Conservation (phyloP, 495 filamentous ascomycete species). For the Neurospora cerealis region DNA sequence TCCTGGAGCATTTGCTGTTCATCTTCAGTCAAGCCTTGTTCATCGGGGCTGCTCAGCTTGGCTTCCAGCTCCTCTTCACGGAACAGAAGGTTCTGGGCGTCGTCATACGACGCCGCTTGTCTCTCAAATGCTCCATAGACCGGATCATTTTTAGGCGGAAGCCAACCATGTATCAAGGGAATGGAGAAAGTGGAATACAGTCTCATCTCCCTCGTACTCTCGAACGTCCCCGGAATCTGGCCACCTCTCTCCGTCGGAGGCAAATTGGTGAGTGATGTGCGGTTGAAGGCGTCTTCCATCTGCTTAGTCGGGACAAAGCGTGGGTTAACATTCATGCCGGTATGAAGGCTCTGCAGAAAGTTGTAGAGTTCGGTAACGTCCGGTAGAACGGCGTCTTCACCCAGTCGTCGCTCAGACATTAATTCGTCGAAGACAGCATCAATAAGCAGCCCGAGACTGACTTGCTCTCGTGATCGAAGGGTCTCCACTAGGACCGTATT, state of each 20-base stretch:
- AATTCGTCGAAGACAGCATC: constrained; percentile 87
- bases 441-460: constrained; percentile 74
- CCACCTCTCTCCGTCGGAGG: constrained; percentile 34
- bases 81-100: constrained; percentile 79
- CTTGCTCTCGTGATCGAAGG: constrained; percentile 69
- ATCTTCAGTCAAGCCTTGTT: constrained; percentile 45
- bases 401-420: constrained; percentile 49
- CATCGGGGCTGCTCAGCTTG: constrained; percentile 47
- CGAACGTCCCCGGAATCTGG: constrained; percentile 60
- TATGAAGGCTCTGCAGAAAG: constrained; percentile 83
- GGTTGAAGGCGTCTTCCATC: constrained; percentile 32
- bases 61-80: constrained; percentile 79
- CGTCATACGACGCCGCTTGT: constrained; percentile 74
- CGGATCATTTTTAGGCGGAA: constrained; percentile 53
- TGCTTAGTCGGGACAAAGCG: constrained; percentile 51
- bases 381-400: constrained; percentile 45
- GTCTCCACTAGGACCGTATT: constrained; percentile 67
- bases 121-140: constrained; percentile 59
- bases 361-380: constrained; percentile 79
- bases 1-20: constrained; percentile 68
- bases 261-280: constrained; percentile 30
- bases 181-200: constrained; percentile 82
- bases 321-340: constrained; percentile 97
- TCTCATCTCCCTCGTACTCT: constrained; percentile 70
- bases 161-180: constrained; percentile 90